phyloP scores from a whole-genome alignment of 2,329 filamentous ascomycete species.

The Aspergillus versicolor region DNA sequence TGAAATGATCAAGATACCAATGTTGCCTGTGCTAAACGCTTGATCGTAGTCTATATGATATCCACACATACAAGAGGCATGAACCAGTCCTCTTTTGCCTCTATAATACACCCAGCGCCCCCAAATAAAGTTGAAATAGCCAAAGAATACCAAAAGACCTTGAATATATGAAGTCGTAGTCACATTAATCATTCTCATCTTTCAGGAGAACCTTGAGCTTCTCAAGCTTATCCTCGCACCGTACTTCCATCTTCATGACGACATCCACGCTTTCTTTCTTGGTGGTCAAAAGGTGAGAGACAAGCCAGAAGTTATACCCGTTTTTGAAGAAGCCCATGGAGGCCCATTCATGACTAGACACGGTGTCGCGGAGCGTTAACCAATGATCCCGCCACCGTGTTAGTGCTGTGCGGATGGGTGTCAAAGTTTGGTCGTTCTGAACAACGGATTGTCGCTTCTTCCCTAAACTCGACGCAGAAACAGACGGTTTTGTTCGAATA shows the following conservation, averaged over 20 bases:
- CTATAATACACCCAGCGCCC: neutral
- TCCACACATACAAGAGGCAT: neutral
- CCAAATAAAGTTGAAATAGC: neutral
- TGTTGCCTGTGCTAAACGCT: neutral
- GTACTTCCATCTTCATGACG: conserved; percentile 45
- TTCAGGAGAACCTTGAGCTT: conserved; percentile 41
- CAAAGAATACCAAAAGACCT: neutral
- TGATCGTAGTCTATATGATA: neutral
- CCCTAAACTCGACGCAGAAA: neutral
- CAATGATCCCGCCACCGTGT: conserved; percentile 41
- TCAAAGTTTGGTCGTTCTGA: conserved; percentile 31
- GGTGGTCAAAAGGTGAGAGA: conserved; percentile 42
- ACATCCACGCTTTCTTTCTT: conserved; percentile 45
- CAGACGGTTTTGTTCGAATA: conserved; percentile 12
- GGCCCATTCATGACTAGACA: conserved; percentile 38
- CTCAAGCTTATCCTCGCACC: conserved; percentile 44
- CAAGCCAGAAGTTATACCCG: conserved; percentile 45
- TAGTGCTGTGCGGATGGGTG: conserved; percentile 35
- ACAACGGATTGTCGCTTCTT: conserved; percentile 13
- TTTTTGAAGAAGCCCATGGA: conserved; percentile 45
- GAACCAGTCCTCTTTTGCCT: neutral
- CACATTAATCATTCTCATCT: conserved; percentile 33
- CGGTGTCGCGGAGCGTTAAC: conserved; percentile 30
- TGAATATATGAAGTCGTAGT: neutral
- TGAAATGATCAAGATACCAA: neutral